Evolutionary conservation across 2,329 filamentous ascomycete genomes (phyloP).

Genomic region (Trichoderma harzianum): DNA sequence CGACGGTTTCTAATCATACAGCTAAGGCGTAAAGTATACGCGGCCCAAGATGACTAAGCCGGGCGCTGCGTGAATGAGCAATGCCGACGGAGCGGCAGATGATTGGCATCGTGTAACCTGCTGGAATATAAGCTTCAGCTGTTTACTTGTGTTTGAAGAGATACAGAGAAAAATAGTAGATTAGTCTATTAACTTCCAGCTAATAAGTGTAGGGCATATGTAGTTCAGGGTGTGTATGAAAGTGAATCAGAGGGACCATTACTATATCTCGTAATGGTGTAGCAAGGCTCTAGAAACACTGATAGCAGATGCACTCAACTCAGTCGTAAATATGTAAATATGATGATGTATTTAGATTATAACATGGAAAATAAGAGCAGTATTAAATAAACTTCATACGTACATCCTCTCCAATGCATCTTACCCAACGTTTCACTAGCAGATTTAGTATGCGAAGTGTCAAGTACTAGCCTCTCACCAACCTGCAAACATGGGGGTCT

Average conservation of each 20-base stretch:
- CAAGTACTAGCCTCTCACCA: not conserved
- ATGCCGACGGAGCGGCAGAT: not conserved
- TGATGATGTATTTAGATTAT: not conserved
- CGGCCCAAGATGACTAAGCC: conserved; percentile 13
- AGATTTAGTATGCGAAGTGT: not conserved
- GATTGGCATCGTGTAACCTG: not conserved
- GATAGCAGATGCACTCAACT: not conserved
- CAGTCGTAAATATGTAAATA: not conserved
- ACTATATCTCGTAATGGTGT: not conserved
- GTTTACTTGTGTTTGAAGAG: not conserved
- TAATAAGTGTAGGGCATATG: not conserved
- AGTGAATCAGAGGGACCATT: not conserved
- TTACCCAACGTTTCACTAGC: not conserved
- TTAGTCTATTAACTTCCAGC: too few relatives aligned
- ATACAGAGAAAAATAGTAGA: not conserved
- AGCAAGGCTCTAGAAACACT: not conserved
- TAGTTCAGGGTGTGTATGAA: not conserved
- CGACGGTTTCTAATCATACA: not conserved
- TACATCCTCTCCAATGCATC: not conserved
- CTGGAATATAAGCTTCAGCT: not conserved
- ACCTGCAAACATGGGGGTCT: not conserved
- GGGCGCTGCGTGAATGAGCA: not conserved
- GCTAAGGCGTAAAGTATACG: conserved; percentile 8
- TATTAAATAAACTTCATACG: not conserved
- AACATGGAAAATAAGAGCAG: not conserved